Evolutionary conservation across 768 basidiomycete genomes (phyloP), one percentile per base, ranked within the genome.

Genomic region (Suillus occidentalis): DNA sequence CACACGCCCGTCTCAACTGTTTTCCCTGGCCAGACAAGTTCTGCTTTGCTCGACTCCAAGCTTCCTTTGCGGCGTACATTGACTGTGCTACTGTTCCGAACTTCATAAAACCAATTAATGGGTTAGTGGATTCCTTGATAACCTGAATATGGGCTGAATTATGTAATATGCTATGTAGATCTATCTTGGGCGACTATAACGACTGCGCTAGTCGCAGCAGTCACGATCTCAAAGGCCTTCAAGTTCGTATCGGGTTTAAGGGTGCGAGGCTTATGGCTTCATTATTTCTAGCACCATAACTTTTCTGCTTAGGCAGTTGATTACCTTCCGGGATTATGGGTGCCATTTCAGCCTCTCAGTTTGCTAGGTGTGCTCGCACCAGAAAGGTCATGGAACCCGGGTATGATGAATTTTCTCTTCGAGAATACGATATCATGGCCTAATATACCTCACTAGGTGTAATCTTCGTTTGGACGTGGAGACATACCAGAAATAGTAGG

Each of bases 381-480:
- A 60, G 69, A 66, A 43, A 64, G 62, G 28, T 69, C 63, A 64
- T 71, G 69, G 72, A 71, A 74, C 40, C 67, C 67, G 36, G 39
- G 70, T 70, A 39, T 28, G 63, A 60, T 14, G 5, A 37, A 65
- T 52, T 18, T 42, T 34, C n/a, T 36, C 28, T 28, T n/a, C 13
- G 7, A 14, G 36, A 36, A 10, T 37, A 14, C 6, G 36, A 28
- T 28, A 28, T 5, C 49, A 28, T 28, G 9, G 28, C 6, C 61
- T 28, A 45, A 40, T 37, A 4, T 14, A 31, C 37, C 66, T 20
- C 47, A 37, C 16, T 6, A 72, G 70, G 72, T 13, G 6, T 61
- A 4, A 20, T 60, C 3, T 73, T 73, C 43, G 53, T 68, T 28
- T 74, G 72, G 72, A 64, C 66, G 40, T 73, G 69, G 72, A 71